Percentiles rank a stretch among this genome's conserved stretches.
phyloP scores from a whole-genome alignment of 352 stramenopile species.

The Pythium aquatile region DNA sequence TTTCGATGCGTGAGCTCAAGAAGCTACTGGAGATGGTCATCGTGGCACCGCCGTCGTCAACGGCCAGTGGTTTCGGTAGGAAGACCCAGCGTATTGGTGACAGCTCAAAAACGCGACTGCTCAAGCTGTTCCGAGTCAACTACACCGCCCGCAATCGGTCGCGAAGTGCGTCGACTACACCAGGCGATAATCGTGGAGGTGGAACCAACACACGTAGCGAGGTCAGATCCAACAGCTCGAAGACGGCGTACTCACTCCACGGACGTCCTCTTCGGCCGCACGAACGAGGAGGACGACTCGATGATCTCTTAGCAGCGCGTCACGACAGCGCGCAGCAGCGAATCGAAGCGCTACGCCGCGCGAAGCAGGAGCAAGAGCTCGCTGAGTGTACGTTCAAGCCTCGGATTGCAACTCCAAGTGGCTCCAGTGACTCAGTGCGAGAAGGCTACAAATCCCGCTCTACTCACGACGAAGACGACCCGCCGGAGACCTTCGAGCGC shows the following conservation, averaged over 20 bases:
- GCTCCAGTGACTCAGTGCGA: conserved; percentile 12
- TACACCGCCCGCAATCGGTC: conserved; percentile 34
- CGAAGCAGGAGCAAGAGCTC: conserved; percentile 38
- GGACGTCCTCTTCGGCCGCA: conserved; percentile 1
- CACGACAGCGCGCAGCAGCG: conserved; percentile 22
- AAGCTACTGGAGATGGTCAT: conserved; percentile 27
- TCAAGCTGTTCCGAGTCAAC: conserved; percentile 39
- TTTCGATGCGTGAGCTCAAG: conserved; percentile 25
- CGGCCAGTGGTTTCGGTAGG: neutral
- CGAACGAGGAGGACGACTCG: neutral
- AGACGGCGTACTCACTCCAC: conserved; percentile 18
- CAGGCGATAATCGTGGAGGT: neutral
- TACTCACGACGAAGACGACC: neutral
- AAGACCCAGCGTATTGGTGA: neutral
- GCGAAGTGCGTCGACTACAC: neutral
- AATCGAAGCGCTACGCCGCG: conserved; percentile 36
- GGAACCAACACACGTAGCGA: neutral
- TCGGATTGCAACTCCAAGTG: conserved; percentile 12
- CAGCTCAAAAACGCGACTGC: conserved; percentile 5
- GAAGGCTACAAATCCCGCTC: conserved; percentile 4
- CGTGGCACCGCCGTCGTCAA: conserved; percentile 1
- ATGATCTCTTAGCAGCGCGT: conserved; percentile 38
- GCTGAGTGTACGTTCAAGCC: conserved; percentile 60
- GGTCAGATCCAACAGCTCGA: neutral
- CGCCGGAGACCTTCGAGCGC: conserved; percentile 35